Evolutionary conservation across 164 flowering plant species (phyloP).

Genomic region (Chimonanthus salicifolius): DNA sequence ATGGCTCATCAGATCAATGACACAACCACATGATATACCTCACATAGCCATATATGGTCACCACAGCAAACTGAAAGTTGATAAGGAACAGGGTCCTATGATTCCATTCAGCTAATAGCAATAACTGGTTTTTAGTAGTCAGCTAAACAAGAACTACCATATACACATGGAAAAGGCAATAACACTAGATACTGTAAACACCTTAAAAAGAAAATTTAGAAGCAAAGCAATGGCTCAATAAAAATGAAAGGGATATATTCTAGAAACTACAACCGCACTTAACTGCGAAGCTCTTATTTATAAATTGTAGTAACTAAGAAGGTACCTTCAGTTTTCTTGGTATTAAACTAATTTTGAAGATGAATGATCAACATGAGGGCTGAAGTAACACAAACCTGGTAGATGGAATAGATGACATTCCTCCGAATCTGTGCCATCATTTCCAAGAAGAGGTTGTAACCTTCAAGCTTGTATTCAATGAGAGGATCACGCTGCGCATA

Average conservation of each 20-base stretch:
- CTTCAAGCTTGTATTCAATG: slow-evolving; percentile 97
- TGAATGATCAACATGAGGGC: background rate
- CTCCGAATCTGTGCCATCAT: slow-evolving; percentile 99
- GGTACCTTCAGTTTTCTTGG: background rate
- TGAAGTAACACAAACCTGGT: slow-evolving; percentile 55
- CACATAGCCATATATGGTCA: too few species aligned
- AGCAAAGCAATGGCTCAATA: background rate
- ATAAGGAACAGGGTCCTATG: background rate
- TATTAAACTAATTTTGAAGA: background rate
- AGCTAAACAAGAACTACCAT: background rate
- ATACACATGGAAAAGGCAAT: background rate
- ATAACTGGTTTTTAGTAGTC: too few species aligned
- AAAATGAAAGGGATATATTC: background rate
- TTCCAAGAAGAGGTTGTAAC: slow-evolving; percentile 90
- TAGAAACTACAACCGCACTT: background rate
- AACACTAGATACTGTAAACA: background rate
- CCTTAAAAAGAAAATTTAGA: background rate
- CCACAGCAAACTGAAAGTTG: background rate
- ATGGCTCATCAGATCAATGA: background rate
- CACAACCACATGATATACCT: too few species aligned
- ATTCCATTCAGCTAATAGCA: background rate
- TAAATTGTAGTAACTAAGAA: background rate
- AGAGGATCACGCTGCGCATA: slow-evolving; percentile 99
- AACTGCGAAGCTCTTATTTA: background rate
- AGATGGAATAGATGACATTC: slow-evolving; percentile 91